Evolutionary conservation across 139 green algal genomes (phyloP).

Genomic region (Chlamydomonas applanata): DNA sequence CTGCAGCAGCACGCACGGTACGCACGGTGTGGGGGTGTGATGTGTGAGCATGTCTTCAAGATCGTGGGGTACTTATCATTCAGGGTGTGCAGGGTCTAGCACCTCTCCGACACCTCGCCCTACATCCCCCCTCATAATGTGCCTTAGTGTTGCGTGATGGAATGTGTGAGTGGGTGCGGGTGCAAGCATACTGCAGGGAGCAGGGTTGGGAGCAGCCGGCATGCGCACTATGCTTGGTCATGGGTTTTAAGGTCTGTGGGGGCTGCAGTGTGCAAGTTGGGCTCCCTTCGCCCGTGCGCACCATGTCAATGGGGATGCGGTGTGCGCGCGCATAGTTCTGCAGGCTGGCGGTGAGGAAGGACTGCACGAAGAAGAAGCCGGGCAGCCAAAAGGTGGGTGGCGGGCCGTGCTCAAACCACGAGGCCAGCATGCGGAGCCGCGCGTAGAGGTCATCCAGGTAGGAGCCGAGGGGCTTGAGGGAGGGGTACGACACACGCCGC

Average conservation of each 20-base stretch:
- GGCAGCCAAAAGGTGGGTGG: conserved; percentile 74
- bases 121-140: not conserved
- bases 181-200: no score
- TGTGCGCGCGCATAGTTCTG: conserved; percentile 77
- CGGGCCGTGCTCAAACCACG: conserved; percentile 47
- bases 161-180: not conserved
- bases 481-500: conserved; percentile 64
- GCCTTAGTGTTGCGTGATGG: not conserved
- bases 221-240: no score
- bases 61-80: no score
- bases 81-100: no score
- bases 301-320: conserved; percentile 72
- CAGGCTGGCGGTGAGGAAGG: conserved; percentile 64
- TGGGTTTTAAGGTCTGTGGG: no score
- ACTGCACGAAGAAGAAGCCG: conserved; percentile 85
- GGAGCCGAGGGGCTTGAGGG: conserved; percentile 65
- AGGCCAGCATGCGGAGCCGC: conserved; percentile 58
- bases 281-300: conserved; percentile 10
- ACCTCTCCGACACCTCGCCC: not conserved
- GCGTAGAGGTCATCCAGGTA: conserved; percentile 72
- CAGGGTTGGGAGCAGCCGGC: no score
- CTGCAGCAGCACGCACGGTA: not conserved
- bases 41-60: no score
- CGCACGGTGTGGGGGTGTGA: not conserved
- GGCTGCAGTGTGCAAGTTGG: no score